Percentiles rank a stretch among this genome's conserved stretches.
These are phyloP conservation scores for Ajuga chamaepitys DNA, from an alignment of 257 asterid species.

Conservation along the genomic window DNA sequence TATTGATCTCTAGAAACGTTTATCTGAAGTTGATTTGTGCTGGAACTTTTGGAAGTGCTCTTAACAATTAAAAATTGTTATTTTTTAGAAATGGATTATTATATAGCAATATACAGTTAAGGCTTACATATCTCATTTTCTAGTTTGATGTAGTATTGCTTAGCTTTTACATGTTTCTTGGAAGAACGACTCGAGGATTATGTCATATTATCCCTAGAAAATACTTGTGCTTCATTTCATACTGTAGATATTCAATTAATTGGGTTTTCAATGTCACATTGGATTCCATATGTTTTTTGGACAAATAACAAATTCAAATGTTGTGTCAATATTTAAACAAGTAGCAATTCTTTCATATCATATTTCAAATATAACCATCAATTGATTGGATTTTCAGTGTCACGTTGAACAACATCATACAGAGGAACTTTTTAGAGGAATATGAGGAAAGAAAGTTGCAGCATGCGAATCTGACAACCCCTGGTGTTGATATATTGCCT, in stretches of 20 bases:
- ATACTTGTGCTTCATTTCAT: neutral
- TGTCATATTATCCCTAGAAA: neutral
- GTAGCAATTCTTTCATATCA: neutral
- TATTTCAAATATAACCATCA: conserved; percentile 6
- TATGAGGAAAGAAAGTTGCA: conserved; percentile 70
- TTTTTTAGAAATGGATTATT: too few species aligned
- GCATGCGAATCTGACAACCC: conserved; percentile 52
- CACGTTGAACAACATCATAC: conserved; percentile 77
- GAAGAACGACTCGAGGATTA: neutral
- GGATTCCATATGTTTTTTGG: neutral
- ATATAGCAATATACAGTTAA: neutral
- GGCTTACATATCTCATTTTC: neutral
- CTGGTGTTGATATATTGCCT: conserved; percentile 72
- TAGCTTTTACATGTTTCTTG: neutral
- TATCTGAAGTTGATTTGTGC: neutral
- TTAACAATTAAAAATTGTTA: too few species aligned
- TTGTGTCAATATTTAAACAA: neutral
- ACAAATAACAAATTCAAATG: neutral
- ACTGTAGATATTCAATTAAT: neutral
- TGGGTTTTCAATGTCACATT: neutral
- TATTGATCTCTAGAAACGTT: neutral
- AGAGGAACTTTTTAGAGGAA: conserved; percentile 77
- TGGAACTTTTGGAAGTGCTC: too few species aligned
- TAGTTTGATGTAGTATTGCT: neutral
- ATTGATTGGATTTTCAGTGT: conserved; percentile 47